A percentile compares a stretch with the other conserved stretches of the same genome.
phyloP scores from a whole-genome alignment of 768 basidiomycete species.

The Lentinula sp. region DNA sequence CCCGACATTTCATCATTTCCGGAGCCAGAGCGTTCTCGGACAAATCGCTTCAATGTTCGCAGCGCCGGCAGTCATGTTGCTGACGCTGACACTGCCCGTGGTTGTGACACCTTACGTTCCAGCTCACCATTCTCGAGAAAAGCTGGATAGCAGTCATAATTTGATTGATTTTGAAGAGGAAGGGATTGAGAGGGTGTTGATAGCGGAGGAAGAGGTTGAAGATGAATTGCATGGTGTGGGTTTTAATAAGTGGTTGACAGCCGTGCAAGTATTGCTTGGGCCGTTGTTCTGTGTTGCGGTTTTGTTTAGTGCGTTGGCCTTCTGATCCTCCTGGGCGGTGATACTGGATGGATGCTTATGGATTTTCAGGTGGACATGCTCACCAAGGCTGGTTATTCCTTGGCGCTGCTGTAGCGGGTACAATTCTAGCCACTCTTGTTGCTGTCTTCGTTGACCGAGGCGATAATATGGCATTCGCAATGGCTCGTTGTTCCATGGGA shows the following conservation, averaged over 20 bases:
- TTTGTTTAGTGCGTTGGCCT: conserved; percentile 59
- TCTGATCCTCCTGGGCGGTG: background rate
- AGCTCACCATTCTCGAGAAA: conserved; percentile 30
- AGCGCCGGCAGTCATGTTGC: conserved; percentile 75
- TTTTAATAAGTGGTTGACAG: conserved; percentile 82
- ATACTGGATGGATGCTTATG: conserved; percentile 6
- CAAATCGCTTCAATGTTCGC: conserved; percentile 75
- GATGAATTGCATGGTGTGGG: conserved; percentile 60
- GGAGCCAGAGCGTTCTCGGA: conserved; percentile 61
- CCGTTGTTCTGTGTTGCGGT: conserved; percentile 73
- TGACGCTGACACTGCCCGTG: conserved; percentile 90
- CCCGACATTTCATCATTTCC: conserved; percentile 76
- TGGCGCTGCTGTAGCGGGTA: conserved; percentile 49
- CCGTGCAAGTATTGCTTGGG: conserved; percentile 75
- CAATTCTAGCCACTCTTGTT: conserved; percentile 48
- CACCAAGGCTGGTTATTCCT: conserved; percentile 47
- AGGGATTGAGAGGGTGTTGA: conserved; percentile 57
- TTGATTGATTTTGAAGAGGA: conserved; percentile 74
- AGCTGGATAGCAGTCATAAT: conserved; percentile 33
- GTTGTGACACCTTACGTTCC: conserved; percentile 58
- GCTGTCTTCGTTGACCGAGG: conserved; percentile 56
- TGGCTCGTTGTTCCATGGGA: conserved; percentile 83
- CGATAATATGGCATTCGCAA: conserved; percentile 45
- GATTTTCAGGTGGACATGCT: conserved; percentile 33
- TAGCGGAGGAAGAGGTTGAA: conserved; percentile 70